These are phyloP conservation scores for Podospora pseudopauciseta DNA, from an alignment of 495 filamentous ascomycete genomes.

Conservation along the genomic window DNA sequence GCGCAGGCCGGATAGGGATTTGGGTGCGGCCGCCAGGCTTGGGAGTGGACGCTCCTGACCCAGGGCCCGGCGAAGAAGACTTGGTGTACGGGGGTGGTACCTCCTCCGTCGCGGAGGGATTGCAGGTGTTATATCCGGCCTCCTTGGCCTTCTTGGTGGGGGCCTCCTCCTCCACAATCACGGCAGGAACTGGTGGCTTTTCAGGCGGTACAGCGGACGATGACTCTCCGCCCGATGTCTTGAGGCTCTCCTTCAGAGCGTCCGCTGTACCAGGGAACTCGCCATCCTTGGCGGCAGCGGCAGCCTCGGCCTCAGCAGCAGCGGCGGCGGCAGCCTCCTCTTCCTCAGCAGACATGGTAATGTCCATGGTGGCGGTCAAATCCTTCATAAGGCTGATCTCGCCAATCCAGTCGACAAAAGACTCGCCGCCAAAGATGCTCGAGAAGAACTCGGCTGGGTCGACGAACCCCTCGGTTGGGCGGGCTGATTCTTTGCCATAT, in stretches of 20 bases:
- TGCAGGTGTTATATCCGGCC: slow-evolving; percentile 1
- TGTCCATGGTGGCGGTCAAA: slow-evolving; percentile 85
- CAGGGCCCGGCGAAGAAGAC: slow-evolving; percentile 47
- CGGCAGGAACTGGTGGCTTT: slow-evolving; percentile 26
- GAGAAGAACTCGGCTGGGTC: slow-evolving; percentile 98
- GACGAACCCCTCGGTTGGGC: slow-evolving; percentile 86
- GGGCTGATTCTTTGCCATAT: slow-evolving; percentile 87
- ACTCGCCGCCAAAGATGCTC: slow-evolving; percentile 96
- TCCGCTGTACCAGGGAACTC: slow-evolving; percentile 48
- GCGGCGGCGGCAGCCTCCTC: slow-evolving; percentile 39
- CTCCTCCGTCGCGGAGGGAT: slow-evolving; percentile 12
- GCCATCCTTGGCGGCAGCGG: slow-evolving; percentile 37
- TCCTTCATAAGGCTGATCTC: slow-evolving; percentile 93
- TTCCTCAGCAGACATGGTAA: slow-evolving; percentile 71
- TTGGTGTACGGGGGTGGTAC: slow-evolving; percentile 19
- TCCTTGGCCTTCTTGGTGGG: neutral
- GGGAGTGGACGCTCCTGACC: slow-evolving; percentile 59
- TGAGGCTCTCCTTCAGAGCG: slow-evolving; percentile 49
- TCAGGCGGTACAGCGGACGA: slow-evolving; percentile 26
- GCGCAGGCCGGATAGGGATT: slow-evolving; percentile 71
- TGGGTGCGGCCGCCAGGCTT: slow-evolving; percentile 44
- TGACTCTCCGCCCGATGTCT: slow-evolving; percentile 29
- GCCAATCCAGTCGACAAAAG: slow-evolving; percentile 87
- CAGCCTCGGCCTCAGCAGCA: slow-evolving; percentile 54
- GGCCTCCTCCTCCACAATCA: slow-evolving; percentile 45